Percentiles rank a stretch among this genome's conserved stretches.
These are phyloP conservation scores for Colletotrichum abscissum DNA, from an alignment of 2,329 filamentous ascomycete genomes.

Conservation along the genomic window DNA sequence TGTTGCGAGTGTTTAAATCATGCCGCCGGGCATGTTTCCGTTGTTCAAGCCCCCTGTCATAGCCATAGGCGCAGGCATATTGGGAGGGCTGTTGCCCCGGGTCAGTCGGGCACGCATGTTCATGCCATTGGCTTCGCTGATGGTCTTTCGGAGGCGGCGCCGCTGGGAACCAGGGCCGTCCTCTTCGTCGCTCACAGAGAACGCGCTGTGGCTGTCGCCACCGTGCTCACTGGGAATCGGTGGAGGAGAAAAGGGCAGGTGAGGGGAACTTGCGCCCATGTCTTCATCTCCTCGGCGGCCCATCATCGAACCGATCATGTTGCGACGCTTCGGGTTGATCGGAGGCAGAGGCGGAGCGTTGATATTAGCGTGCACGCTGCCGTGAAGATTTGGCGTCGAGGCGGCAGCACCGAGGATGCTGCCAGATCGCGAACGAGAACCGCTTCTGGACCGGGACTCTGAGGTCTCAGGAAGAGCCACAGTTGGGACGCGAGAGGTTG, in stretches of 20 bases:
- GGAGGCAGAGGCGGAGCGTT: conserved; percentile 65
- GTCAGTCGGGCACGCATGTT: conserved; percentile 41
- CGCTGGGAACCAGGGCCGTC: conserved; percentile 46
- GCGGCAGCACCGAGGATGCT: conserved; percentile 46
- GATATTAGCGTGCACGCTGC: conserved; percentile 47
- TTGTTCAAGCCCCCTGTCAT: conserved; percentile 43
- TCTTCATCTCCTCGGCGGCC: conserved; percentile 49
- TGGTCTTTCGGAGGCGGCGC: conserved; percentile 55
- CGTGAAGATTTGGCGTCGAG: conserved; percentile 52
- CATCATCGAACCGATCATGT: conserved; percentile 50
- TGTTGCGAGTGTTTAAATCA: conserved; percentile 52
- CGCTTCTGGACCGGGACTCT: conserved; percentile 46
- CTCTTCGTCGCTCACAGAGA: conserved; percentile 53
- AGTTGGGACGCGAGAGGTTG: conserved; percentile 57
- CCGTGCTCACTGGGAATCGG: neutral
- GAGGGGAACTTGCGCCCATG: conserved; percentile 45
- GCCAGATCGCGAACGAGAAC: conserved; percentile 51
- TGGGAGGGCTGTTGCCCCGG: conserved; percentile 40
- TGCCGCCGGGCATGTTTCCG: conserved; percentile 52
- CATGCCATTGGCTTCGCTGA: conserved; percentile 52
- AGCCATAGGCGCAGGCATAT: conserved; percentile 42
- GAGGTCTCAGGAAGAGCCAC: conserved; percentile 50
- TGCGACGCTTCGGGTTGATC: conserved; percentile 68
- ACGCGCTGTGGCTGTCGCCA: conserved; percentile 41
- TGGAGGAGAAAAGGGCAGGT: conserved; percentile 42